These are phyloP conservation scores for Penicillium malachiteum DNA, from an alignment of 495 filamentous ascomycete genomes.

Conservation along the genomic window DNA sequence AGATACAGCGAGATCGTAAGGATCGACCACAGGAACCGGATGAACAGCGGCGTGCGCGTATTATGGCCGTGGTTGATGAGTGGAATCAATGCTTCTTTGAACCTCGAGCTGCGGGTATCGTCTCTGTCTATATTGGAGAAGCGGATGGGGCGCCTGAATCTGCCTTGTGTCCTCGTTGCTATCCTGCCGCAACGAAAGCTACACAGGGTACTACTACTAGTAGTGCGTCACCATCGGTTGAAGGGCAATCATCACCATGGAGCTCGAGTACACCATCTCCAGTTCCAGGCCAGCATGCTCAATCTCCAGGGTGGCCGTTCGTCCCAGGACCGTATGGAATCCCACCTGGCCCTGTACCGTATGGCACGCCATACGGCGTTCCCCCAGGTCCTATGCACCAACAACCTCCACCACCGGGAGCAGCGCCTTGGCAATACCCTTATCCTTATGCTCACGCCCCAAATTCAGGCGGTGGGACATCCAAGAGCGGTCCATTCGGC, in stretches of 20 bases:
- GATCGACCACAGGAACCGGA: constrained; percentile 45
- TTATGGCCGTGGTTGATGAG: constrained; percentile 46
- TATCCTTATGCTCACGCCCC: constrained; percentile 28
- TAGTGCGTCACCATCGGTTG: constrained; percentile 6
- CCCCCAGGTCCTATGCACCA: constrained; percentile 25
- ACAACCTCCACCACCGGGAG: constrained; percentile 22
- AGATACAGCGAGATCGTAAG: constrained; percentile 44
- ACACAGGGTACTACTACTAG: constrained; percentile 22
- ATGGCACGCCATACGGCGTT: constrained; percentile 21
- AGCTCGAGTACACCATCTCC: constrained; percentile 15
- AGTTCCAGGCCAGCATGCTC: constrained; percentile 16
- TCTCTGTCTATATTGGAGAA: constrained; percentile 40
- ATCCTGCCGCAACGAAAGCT: constrained; percentile 41
- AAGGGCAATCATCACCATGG: constrained; percentile 6
- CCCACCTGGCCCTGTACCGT: constrained; percentile 11
- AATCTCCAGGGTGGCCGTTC: constrained; percentile 16
- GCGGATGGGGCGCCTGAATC: constrained; percentile 39
- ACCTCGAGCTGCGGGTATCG: constrained; percentile 38
- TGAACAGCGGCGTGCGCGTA: constrained; percentile 39
- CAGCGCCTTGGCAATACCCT: constrained; percentile 30
- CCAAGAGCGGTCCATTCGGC: constrained; percentile 33
- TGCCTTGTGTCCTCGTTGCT: constrained; percentile 44
- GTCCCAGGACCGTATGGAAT: constrained; percentile 9
- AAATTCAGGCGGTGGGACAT: constrained; percentile 16
- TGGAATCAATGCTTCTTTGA: constrained; percentile 56